Evolutionary conservation across 108 stramenopile genomes (phyloP).

Genomic region (Discostella pseudostelligera): DNA sequence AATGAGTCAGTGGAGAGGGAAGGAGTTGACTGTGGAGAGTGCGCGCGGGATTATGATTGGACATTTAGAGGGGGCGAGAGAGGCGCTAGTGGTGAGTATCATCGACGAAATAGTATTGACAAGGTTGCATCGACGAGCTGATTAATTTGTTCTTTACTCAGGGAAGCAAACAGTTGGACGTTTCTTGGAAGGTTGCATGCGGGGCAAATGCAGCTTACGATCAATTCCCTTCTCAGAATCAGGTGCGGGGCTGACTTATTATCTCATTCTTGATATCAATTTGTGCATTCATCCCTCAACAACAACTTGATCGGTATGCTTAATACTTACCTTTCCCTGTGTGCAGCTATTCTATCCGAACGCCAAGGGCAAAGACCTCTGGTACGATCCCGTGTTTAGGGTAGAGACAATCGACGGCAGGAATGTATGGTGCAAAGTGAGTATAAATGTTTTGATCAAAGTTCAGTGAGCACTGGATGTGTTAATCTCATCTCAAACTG

Average conservation of each 20-base stretch:
- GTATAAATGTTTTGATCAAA: conserved; percentile 41
- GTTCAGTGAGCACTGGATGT: conserved; percentile 2
- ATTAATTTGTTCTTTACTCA: background rate
- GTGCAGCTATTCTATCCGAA: conserved; percentile 61
- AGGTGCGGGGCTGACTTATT: conserved; percentile 31
- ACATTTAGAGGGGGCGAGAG: conserved; percentile 69
- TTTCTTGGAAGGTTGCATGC: conserved; percentile 90
- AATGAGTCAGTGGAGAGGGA: conserved; percentile 66
- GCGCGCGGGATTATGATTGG: conserved; percentile 85
- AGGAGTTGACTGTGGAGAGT: conserved; percentile 61
- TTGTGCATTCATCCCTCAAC: background rate
- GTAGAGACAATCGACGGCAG: conserved; percentile 93
- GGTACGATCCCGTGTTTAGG: conserved; percentile 97
- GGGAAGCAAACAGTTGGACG: conserved; percentile 44
- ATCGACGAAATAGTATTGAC: background rate
- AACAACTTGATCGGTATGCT: too few species aligned
- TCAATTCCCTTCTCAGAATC: conserved; percentile 94
- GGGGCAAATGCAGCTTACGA: conserved; percentile 96
- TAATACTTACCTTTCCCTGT: conserved; percentile 1
- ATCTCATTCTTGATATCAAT: background rate
- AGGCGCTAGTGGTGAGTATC: conserved; percentile 33
- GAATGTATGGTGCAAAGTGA: conserved; percentile 82
- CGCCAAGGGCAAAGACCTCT: conserved; percentile 58
- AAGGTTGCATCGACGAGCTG: background rate
- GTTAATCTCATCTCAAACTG: too few species aligned